A percentile compares a stretch with the other conserved stretches of the same genome.
phyloP scores from a whole-genome alignment of 2,329 filamentous ascomycete genomes.

The Claviceps maximensis region DNA sequence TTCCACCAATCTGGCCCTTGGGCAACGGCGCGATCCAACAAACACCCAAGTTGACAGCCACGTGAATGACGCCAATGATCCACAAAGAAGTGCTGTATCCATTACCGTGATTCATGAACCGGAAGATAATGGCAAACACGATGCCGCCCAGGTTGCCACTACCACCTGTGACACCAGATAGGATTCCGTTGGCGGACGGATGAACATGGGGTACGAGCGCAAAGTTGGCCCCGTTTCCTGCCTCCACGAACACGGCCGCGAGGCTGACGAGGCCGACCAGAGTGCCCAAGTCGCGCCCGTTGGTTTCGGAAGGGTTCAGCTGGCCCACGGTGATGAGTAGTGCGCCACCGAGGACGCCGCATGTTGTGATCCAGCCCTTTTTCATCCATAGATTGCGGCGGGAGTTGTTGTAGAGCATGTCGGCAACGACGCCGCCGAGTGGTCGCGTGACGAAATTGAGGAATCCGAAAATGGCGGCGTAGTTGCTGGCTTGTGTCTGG shows the following conservation, averaged over 20 bases:
- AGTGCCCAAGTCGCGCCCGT: conserved; percentile 26
- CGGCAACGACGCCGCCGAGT: conserved; percentile 45
- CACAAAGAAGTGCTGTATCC: conserved; percentile 61
- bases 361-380: conserved; percentile 32
- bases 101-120: conserved; percentile 50
- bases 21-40: conserved; percentile 42
- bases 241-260: conserved; percentile 72
- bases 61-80: conserved; percentile 68
- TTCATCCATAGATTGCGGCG: conserved; percentile 22
- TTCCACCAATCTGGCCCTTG: conserved; percentile 26
- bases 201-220: conserved; percentile 78
- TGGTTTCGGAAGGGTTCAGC: conserved; percentile 45
- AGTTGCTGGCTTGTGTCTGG: conserved; percentile 43
- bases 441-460: conserved; percentile 58
- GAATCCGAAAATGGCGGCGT: conserved; percentile 63
- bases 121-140: conserved; percentile 70
- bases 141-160: conserved; percentile 77
- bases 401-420: conserved; percentile 31
- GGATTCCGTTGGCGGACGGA: conserved; percentile 63
- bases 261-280: conserved; percentile 69
- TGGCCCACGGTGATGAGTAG: conserved; percentile 49
- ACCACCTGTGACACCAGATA: conserved; percentile 68
- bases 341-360: conserved; percentile 49
- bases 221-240: conserved; percentile 77
- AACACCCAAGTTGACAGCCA: conserved; percentile 55